Base-by-base conservation (phyloP, 176 grass and related monocot species). In the Musa beccarii region DNA sequence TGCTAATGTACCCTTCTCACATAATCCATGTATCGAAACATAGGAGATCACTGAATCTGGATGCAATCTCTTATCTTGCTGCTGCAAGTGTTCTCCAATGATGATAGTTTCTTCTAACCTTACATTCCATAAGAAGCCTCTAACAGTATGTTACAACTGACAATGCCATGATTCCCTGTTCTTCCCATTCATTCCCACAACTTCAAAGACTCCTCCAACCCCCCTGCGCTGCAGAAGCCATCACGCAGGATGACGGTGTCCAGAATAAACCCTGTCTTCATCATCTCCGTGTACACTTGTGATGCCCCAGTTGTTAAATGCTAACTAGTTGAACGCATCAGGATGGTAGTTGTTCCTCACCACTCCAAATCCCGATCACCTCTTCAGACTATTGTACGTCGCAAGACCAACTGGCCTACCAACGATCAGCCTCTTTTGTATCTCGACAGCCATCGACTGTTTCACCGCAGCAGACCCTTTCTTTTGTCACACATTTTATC, bases 91-190 rank as follows among this genome's bases (percentile, higher is more conserved):
- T 59, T 69, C 83, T 83, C 85, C 84, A 70, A 92, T 12, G 11
- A 71, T 75, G 72, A 66, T 57, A 73, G 86, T 85, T 81, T 92
- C 86, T 53, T 89, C 56, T 51, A 81, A 56, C 81, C 83, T 92
- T 29, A 78, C 76, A 75, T 83, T 83, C 52, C 89, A 76, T 74
- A 91, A 85, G 26, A 94, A 78, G 54, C 90, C 88, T 66, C 85
- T 89, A 2, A 89, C 80, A 94, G 82, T 92, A 85, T 87, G 86
- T 99, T 99, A 59, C 89, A 92, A 17, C 86, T 92, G 65, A 53
- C 63, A 69, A 81, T 54, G 75, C 83, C 87, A 71, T 75, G 61
- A 79, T 76, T 59, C 11, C 84, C 81, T 26, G 78, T 82, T 54
- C 49, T 72, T 69, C 76, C 53, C 26, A 88, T 61, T 4, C 73